A percentile compares a stretch with the other conserved stretches of the same genome.
Evolutionary conservation across 1,284 basidiomycete species (phyloP).

Genomic region (Cutaneotrichosporon spelunceum): DNA sequence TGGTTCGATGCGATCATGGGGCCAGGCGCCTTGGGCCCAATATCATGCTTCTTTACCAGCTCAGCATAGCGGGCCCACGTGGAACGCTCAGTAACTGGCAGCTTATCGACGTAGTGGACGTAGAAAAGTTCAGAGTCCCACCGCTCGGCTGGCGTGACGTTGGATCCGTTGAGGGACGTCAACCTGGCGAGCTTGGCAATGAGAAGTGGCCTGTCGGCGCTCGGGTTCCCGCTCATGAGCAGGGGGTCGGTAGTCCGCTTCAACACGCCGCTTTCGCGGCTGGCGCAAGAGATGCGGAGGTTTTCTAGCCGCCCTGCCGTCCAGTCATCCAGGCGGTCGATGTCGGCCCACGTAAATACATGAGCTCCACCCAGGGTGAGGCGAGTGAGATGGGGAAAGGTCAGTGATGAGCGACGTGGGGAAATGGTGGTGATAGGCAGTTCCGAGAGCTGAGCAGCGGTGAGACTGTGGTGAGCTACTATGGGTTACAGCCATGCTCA

Average conservation of each 20-base stretch:
- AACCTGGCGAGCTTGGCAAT: constrained; percentile 71
- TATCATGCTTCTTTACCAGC: constrained; percentile 27
- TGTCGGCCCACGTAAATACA: constrained; percentile 62
- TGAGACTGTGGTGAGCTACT: constrained; percentile 47
- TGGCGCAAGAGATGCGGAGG: constrained; percentile 18
- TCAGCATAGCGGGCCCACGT: constrained; percentile 36
- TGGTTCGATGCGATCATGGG: constrained; percentile 13
- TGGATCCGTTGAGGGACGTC: constrained; percentile 59
- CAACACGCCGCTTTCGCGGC: constrained; percentile 8
- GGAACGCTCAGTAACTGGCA: constrained; percentile 2
- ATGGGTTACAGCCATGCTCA: constrained; percentile 46
- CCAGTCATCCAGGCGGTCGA: constrained; percentile 62
- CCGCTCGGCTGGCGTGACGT: constrained; percentile 59
- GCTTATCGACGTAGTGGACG: constrained; percentile 59
- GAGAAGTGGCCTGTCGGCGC: constrained; percentile 56
- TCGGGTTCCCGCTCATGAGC: constrained; percentile 16
- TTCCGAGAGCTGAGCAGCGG: constrained; percentile 65
- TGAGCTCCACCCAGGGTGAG: constrained; percentile 55
- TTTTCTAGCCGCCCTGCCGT: constrained; percentile 16
- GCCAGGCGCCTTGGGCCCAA: background rate
- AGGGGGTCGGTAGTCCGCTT: constrained; percentile 10
- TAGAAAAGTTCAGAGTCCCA: constrained; percentile 85
- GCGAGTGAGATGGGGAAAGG: constrained; percentile 55
- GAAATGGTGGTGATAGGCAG: constrained; percentile 61
- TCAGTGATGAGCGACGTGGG: constrained; percentile 31